Conservation (phyloP, 192 early-diverging fungal species). For the Anaeromyces robustus region DNA sequence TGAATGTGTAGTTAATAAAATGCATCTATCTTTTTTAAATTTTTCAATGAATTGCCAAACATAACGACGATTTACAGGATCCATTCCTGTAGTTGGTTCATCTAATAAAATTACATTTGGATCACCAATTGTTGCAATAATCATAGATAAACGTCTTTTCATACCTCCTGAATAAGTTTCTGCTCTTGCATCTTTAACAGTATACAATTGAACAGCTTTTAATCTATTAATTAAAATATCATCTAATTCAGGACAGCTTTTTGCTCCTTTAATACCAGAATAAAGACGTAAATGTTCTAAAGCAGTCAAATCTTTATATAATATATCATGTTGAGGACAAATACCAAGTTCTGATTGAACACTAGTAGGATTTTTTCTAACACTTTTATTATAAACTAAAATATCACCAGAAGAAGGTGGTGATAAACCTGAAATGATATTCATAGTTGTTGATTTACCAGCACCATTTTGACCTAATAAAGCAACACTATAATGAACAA, state of each 20-base stretch:
- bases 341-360: conserved; percentile 62
- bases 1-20: conserved; percentile 49
- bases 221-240: conserved; percentile 38
- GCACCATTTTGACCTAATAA: conserved; percentile 63
- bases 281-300: conserved; percentile 56
- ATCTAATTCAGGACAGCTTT: conserved; percentile 23
- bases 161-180: conserved; percentile 26
- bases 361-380: conserved; percentile 35
- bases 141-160: conserved; percentile 54
- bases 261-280: conserved; percentile 49
- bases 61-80: conserved; percentile 61
- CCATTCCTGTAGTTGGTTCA: conserved; percentile 32
- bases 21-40: conserved; percentile 44
- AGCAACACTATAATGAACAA: too few relatives aligned
- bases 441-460: conserved; percentile 64
- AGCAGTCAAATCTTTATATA: conserved; percentile 59
- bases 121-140: conserved; percentile 54
- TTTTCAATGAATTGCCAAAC: conserved; percentile 65
- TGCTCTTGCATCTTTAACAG: conserved; percentile 32
- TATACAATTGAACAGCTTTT: conserved; percentile 47
- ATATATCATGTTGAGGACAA: conserved; percentile 60
- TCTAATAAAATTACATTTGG: conserved; percentile 1
- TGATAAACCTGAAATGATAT: conserved; percentile 56
- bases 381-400: conserved; percentile 36
- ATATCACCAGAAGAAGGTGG: conserved; percentile 51